Evolutionary conservation across 768 basidiomycete genomes (phyloP).

Genomic region (Lyophyllum semitale): DNA sequence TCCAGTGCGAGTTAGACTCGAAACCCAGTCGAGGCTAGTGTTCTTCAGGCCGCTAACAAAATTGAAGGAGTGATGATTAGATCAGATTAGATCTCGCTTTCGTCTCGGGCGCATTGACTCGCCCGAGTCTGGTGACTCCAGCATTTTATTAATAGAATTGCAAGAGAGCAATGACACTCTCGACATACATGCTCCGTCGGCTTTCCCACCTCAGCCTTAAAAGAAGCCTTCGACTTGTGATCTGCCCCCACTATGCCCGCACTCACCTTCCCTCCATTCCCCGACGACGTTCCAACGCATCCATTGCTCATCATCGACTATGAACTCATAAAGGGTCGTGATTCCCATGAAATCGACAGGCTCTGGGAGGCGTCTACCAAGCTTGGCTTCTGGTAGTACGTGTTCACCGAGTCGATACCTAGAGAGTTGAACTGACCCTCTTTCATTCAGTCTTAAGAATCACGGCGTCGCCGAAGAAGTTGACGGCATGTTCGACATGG

Average conservation of each 20-base stretch:
- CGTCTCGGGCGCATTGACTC: no score
- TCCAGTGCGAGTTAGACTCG: no score
- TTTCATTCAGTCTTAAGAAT: conserved; percentile 47
- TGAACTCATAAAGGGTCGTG: conserved; percentile 40
- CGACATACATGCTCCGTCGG: no score
- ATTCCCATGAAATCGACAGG: conserved; percentile 45
- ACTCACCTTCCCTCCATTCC: conserved; percentile 42
- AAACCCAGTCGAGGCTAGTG: no score
- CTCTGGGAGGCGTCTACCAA: conserved; percentile 61
- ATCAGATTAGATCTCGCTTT: no score
- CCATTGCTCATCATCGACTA: conserved; percentile 61
- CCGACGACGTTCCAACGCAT: conserved; percentile 52
- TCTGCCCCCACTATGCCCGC: conserved; percentile 21
- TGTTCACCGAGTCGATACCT: conserved; percentile 12
- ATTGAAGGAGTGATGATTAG: no score
- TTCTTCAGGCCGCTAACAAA: no score
- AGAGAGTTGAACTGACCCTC: not conserved
- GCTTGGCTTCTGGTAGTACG: conserved; percentile 71
- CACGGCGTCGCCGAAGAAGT: conserved; percentile 52
- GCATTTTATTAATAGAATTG: no score
- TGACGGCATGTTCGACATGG: conserved; percentile 56
- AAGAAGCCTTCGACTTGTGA: not conserved
- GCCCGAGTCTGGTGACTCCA: no score
- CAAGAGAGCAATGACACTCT: no score
- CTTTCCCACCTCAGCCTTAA: not conserved